A percentile compares a stretch with the other conserved stretches of the same genome.
Conservation (phyloP, 2,329 filamentous ascomycete genomes). For the Cladophialophora exuberans region DNA sequence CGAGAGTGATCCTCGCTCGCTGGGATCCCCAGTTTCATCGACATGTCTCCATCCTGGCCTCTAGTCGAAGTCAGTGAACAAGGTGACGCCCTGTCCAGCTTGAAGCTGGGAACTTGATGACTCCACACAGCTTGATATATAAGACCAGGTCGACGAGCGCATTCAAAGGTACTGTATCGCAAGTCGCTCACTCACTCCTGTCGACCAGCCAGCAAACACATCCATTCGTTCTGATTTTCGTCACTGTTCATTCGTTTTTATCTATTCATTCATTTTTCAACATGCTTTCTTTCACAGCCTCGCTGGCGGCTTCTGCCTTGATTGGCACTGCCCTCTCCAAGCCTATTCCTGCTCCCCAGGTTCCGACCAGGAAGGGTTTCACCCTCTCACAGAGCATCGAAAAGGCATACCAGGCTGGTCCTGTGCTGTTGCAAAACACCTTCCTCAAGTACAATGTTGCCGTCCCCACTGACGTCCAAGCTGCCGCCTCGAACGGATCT, state of each 20-base stretch:
- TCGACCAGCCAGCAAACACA: conserved; percentile 14
- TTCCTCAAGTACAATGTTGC: conserved; percentile 31
- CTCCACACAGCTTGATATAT: conserved; percentile 20
- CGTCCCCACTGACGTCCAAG: conserved; percentile 27
- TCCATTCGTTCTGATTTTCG: conserved; percentile 13
- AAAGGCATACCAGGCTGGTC: conserved; percentile 29
- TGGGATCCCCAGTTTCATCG: conserved; percentile 19
- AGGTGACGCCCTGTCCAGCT: neutral
- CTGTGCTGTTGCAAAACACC: conserved; percentile 26
- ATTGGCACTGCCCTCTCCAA: conserved; percentile 22
- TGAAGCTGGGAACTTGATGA: neutral
- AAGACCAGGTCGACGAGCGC: conserved; percentile 13
- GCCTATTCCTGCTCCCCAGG: conserved; percentile 21
- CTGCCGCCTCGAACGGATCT: conserved; percentile 25
- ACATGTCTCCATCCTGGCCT: neutral
- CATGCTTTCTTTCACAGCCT: conserved; percentile 29
- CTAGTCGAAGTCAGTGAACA: conserved; percentile 2
- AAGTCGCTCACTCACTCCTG: conserved; percentile 24
- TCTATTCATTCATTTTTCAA: conserved; percentile 13
- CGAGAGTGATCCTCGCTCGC: conserved; percentile 18
- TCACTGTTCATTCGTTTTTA: conserved; percentile 8
- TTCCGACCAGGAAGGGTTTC: conserved; percentile 27
- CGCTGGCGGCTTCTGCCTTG: conserved; percentile 26
- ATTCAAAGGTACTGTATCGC: conserved; percentile 7
- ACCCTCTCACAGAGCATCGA: conserved; percentile 29